Percentiles rank a stretch among this genome's conserved stretches.
phyloP scores from a whole-genome alignment of 169 alveolate genomes.

The Babesia sp. region DNA sequence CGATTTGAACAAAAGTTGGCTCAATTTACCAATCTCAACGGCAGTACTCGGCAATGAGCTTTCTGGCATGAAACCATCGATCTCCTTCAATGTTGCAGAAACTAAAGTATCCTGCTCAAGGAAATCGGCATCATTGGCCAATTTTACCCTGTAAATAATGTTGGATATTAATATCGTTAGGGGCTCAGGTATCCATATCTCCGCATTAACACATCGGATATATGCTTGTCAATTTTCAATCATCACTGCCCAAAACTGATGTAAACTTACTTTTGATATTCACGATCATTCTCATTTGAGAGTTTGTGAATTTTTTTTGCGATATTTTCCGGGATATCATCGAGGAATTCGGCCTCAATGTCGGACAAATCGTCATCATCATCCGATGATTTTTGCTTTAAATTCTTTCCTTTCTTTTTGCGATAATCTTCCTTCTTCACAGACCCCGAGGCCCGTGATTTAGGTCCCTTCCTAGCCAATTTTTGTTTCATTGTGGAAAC shows the following conservation, averaged over 20 bases:
- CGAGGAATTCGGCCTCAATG: conserved; percentile 61
- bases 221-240: conserved; percentile 59
- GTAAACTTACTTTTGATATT: conserved; percentile 29
- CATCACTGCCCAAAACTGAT: conserved; percentile 11
- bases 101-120: conserved; percentile 49
- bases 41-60: conserved; percentile 1
- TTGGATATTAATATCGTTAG: not conserved
- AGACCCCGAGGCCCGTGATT: conserved; percentile 19
- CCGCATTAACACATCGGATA: conserved; percentile 40
- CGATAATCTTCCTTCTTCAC: conserved; percentile 18
- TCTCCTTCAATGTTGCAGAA: conserved; percentile 21
- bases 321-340: conserved; percentile 57
- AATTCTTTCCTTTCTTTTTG: conserved; percentile 22
- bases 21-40: conserved; percentile 30
- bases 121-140: conserved; percentile 41
- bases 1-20: not conserved
- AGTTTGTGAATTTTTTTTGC: conserved; percentile 42
- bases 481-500: conserved; percentile 6
- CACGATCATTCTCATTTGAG: conserved; percentile 49
- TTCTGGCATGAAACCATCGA: conserved; percentile 61
- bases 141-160: not conserved
- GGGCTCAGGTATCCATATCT: conserved; percentile 21
- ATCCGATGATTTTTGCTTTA: conserved; percentile 21
- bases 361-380: conserved; percentile 60
- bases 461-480: conserved; percentile 10